These are phyloP conservation scores for Setomelanomma holmii DNA, from an alignment of 2,329 filamentous ascomycete genomes.

Conservation along the genomic window DNA sequence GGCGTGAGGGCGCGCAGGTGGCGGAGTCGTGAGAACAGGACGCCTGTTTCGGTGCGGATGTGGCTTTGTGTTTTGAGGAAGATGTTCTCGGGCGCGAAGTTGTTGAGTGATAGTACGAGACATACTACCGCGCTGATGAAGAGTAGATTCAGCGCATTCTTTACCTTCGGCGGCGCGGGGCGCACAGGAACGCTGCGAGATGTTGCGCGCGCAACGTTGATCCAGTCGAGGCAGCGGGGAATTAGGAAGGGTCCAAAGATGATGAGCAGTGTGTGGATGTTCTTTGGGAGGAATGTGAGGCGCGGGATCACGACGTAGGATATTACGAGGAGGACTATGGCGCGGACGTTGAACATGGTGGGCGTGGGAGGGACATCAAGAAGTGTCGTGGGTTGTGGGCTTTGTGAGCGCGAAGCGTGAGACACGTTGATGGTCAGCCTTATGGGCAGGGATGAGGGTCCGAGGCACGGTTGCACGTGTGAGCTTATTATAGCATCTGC, in stretches of 20 bases:
- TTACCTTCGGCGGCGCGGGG: conserved; percentile 61
- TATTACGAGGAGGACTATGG: conserved; percentile 38
- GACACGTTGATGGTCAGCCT: too few relatives aligned
- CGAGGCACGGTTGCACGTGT: too few relatives aligned
- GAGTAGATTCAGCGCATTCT: conserved; percentile 68
- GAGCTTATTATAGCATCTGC: too few relatives aligned
- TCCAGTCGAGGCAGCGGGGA: conserved; percentile 69
- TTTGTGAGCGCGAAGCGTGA: too few relatives aligned
- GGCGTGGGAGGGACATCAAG: conserved; percentile 13
- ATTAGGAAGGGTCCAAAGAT: conserved; percentile 74
- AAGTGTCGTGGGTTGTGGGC: background rate
- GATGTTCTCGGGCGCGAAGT: conserved; percentile 78
- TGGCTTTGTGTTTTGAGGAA: conserved; percentile 80
- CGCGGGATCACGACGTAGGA: conserved; percentile 47
- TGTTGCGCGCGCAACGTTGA: conserved; percentile 61
- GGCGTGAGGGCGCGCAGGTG: conserved; percentile 65
- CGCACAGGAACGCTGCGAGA: conserved; percentile 58
- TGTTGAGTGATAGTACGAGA: conserved; percentile 69
- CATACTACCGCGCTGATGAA: conserved; percentile 60
- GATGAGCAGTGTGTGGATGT: conserved; percentile 50
- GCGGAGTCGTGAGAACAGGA: conserved; percentile 79
- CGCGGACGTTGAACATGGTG: conserved; percentile 44
- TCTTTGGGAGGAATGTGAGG: conserved; percentile 45
- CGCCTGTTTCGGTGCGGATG: conserved; percentile 82
- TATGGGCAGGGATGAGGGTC: too few relatives aligned